A percentile compares a stretch with the other conserved stretches of the same genome.
phyloP scores from a whole-genome alignment of 805 yeast species.

The Tetrapisispora nanseiensis region DNA sequence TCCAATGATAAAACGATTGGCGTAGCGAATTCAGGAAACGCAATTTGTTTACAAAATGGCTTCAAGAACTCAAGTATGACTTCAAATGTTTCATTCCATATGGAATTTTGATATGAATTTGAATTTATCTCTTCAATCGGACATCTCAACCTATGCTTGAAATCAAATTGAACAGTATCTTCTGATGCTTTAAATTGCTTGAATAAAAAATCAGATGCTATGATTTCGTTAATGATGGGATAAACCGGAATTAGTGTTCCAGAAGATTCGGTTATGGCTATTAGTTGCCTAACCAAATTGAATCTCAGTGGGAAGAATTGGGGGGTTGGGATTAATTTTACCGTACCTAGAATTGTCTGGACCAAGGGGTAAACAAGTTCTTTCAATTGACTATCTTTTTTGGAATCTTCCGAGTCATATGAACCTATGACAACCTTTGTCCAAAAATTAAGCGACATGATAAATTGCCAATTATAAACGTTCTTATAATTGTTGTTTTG shows the following conservation, averaged over 20 bases:
- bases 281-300: slow-evolving; percentile 69
- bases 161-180: slow-evolving; percentile 60
- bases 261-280: slow-evolving; percentile 72
- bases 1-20: slow-evolving; percentile 74
- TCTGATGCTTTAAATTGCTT: slow-evolving; percentile 53
- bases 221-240: slow-evolving; percentile 73
- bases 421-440: slow-evolving; percentile 71
- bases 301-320: slow-evolving; percentile 92
- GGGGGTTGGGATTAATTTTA: slow-evolving; percentile 83
- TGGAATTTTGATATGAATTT: slow-evolving; percentile 74
- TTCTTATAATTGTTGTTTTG: slow-evolving; percentile 71
- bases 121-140: slow-evolving; percentile 74
- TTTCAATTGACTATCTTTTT: slow-evolving; percentile 53
- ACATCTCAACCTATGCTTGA: slow-evolving; percentile 76
- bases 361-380: slow-evolving; percentile 87
- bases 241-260: slow-evolving; percentile 86
- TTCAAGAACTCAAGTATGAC: slow-evolving; percentile 72
- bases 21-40: slow-evolving; percentile 90
- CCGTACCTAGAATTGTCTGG: slow-evolving; percentile 87
- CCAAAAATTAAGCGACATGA: slow-evolving; percentile 95
- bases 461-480: slow-evolving; percentile 93
- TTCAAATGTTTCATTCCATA: slow-evolving; percentile 75
- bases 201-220: slow-evolving; percentile 72
- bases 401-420: slow-evolving; percentile 51
- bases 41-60: slow-evolving; percentile 70